phyloP scores from a whole-genome alignment of 2,329 filamentous ascomycete species.

The Fusarium siculi region DNA sequence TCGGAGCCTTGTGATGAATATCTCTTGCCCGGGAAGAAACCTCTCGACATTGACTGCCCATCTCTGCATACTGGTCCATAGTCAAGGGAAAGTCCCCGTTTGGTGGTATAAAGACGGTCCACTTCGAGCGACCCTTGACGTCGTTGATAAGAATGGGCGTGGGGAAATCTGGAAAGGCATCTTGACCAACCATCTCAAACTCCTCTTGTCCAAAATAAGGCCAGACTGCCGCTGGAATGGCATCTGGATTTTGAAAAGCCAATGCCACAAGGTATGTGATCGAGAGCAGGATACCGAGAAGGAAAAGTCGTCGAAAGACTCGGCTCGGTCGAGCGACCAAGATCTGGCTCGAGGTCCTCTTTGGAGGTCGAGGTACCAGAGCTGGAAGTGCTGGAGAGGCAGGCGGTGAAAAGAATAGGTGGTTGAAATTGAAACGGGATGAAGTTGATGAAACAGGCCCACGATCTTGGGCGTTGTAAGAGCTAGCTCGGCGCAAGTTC shows the following conservation, averaged over 20 bases:
- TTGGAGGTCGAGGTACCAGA: conserved; percentile 68
- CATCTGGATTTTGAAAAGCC: conserved; percentile 44
- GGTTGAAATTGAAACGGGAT: conserved; percentile 73
- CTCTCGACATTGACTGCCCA: conserved; percentile 74
- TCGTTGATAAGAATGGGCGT: conserved; percentile 78
- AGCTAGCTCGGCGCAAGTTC: conserved; percentile 68
- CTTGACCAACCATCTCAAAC: conserved; percentile 75
- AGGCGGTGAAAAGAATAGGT: conserved; percentile 73
- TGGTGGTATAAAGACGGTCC: conserved; percentile 84
- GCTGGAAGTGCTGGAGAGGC: conserved; percentile 78
- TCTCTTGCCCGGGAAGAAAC: conserved; percentile 68
- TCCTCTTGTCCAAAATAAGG: conserved; percentile 61
- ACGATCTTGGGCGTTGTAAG: conserved; percentile 65
- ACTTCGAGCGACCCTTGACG: conserved; percentile 70
- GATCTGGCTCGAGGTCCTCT: conserved; percentile 66
- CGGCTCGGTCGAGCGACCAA: conserved; percentile 63
- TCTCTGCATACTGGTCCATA: conserved; percentile 72
- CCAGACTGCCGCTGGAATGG: conserved; percentile 44
- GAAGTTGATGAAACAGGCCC: conserved; percentile 68
- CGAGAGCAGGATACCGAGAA: conserved; percentile 61
- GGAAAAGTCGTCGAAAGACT: conserved; percentile 66
- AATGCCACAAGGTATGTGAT: conserved; percentile 60
- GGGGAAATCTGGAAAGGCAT: conserved; percentile 75
- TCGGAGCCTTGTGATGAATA: conserved; percentile 50
- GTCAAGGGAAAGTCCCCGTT: conserved; percentile 73